phyloP scores from a whole-genome alignment of 1,284 basidiomycete species.

The Fistulinella cinereoalba region DNA sequence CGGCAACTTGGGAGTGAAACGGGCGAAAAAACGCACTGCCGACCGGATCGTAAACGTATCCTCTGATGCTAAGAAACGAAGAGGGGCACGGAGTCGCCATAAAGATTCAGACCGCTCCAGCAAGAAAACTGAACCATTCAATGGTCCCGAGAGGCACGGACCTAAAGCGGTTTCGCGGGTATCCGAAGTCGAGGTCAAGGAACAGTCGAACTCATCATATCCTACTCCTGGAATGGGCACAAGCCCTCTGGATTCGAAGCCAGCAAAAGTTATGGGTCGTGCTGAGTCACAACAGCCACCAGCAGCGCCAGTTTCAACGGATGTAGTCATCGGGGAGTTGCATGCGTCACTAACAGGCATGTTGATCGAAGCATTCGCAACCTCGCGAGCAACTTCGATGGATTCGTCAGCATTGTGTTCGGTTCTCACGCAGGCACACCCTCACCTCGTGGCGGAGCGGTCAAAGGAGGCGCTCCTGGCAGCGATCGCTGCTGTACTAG shows the following conservation, averaged over 20 bases:
- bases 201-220: too few relatives aligned
- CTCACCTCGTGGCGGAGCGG: constrained; percentile 43
- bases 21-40: constrained; percentile 7
- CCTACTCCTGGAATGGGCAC: too few relatives aligned
- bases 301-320: background rate
- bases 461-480: constrained; percentile 47
- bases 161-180: background rate
- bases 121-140: constrained; percentile 21
- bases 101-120: constrained; percentile 11
- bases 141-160: background rate
- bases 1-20: background rate
- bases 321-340: constrained; percentile 13
- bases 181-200: background rate
- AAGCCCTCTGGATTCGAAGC: constrained; percentile 2
- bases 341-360: constrained; percentile 52
- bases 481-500: constrained; percentile 50
- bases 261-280: background rate
- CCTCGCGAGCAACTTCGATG: constrained; percentile 66
- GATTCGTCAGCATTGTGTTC: constrained; percentile 54
- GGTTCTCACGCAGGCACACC: constrained; percentile 51
- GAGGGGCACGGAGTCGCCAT: background rate
- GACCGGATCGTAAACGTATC: background rate
- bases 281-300: background rate
- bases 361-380: constrained; percentile 70
- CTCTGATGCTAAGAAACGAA: constrained; percentile 4